A percentile compares a stretch with the other conserved stretches of the same genome.
Conservation (phyloP, 2,329 filamentous ascomycete genomes). For the Talaromyces sp. region DNA sequence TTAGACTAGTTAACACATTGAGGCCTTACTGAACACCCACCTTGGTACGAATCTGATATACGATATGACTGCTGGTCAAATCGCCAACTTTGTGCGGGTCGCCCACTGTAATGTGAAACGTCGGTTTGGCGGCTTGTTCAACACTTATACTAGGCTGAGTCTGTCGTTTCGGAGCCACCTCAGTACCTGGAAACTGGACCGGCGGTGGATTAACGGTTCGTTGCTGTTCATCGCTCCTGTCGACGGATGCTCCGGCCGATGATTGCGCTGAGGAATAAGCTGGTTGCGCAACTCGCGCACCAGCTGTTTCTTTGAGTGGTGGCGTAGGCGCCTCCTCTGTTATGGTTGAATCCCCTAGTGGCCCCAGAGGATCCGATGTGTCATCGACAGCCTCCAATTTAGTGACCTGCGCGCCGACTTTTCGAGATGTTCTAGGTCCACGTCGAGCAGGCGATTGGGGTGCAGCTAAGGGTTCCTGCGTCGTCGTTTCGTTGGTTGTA, state of each 20-base stretch:
- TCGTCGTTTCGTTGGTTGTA: slow-evolving; percentile 29
- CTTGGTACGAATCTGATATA: slow-evolving; percentile 92
- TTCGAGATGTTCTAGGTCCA: slow-evolving; percentile 50
- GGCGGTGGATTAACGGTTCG: slow-evolving; percentile 60
- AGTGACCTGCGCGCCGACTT: slow-evolving; percentile 57
- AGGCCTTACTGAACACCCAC: slow-evolving; percentile 44
- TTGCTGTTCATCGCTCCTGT: slow-evolving; percentile 65
- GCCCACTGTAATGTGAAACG: slow-evolving; percentile 83
- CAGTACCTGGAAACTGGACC: slow-evolving; percentile 47
- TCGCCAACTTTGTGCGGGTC: slow-evolving; percentile 98
- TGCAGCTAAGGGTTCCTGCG: slow-evolving; percentile 36
- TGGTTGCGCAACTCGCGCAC: slow-evolving; percentile 33
- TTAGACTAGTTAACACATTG: slow-evolving; percentile 11
- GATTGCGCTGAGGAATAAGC: slow-evolving; percentile 41
- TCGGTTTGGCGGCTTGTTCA: slow-evolving; percentile 89
- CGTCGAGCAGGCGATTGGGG: slow-evolving; percentile 46
- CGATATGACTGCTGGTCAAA: slow-evolving; percentile 92
- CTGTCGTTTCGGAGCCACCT: slow-evolving; percentile 44
- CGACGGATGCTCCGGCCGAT: slow-evolving; percentile 53
- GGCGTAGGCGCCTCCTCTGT: slow-evolving; percentile 53
- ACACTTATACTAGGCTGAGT: slow-evolving; percentile 76
- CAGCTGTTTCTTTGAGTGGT: slow-evolving; percentile 54
- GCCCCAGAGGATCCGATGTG: slow-evolving; percentile 58
- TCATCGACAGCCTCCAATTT: slow-evolving; percentile 60
- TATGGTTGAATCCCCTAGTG: slow-evolving; percentile 47